A percentile compares a stretch with the other conserved stretches of the same genome.
phyloP scores from a whole-genome alignment of 2,329 filamentous ascomycete genomes.

The Dactylonectria macrodidyma region DNA sequence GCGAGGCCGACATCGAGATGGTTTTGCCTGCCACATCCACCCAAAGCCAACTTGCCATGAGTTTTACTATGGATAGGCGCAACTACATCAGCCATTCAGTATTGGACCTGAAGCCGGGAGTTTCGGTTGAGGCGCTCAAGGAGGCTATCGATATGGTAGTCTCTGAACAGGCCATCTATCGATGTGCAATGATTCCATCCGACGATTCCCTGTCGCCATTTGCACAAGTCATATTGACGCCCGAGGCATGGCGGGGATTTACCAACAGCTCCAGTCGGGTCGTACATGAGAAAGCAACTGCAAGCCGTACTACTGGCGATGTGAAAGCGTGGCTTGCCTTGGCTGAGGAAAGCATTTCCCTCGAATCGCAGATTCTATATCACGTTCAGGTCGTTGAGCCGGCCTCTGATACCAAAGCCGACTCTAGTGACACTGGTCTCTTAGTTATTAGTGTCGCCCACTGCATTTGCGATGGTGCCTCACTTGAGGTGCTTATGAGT shows the following conservation, averaged over 20 bases:
- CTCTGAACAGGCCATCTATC: slow-evolving; percentile 50
- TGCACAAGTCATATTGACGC: slow-evolving; percentile 50
- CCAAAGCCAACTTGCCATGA: no score
- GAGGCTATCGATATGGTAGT: slow-evolving; percentile 46
- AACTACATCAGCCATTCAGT: no score
- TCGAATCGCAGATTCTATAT: slow-evolving; percentile 35
- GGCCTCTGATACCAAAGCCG: neutral
- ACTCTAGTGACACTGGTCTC: slow-evolving; percentile 5
- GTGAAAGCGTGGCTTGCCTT: slow-evolving; percentile 26
- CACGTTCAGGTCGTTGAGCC: slow-evolving; percentile 19
- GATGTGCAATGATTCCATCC: slow-evolving; percentile 50
- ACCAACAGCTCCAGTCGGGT: neutral
- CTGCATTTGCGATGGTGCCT: slow-evolving; percentile 41
- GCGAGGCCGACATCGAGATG: no score
- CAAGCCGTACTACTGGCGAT: slow-evolving; percentile 15
- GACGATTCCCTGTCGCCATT: slow-evolving; percentile 54
- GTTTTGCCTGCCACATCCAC: no score
- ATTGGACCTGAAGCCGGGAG: slow-evolving; percentile 35
- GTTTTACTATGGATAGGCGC: no score
- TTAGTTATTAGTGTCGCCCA: slow-evolving; percentile 54
- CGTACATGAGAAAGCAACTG: slow-evolving; percentile 31
- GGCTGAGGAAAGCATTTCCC: slow-evolving; percentile 40
- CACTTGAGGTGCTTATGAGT: no score
- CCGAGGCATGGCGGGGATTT: slow-evolving; percentile 22
- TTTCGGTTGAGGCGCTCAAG: slow-evolving; percentile 44